Evolutionary conservation across 805 yeast species (phyloP).

Genomic region (Wickerhamiella kazuoi): DNA sequence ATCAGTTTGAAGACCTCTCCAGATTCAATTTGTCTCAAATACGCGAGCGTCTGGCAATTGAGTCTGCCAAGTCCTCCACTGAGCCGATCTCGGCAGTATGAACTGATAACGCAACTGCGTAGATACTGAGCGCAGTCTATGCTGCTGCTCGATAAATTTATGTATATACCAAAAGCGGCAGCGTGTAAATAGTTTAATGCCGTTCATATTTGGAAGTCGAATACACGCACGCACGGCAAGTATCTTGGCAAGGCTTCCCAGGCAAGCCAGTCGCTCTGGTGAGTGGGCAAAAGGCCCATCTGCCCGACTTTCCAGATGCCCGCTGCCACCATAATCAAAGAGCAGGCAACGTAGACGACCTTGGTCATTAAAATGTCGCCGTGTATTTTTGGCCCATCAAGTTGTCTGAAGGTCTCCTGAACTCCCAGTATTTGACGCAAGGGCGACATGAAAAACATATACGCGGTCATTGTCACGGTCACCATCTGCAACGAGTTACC

Average conservation of each 20-base stretch:
- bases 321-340: slow-evolving; percentile 40
- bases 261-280: slow-evolving; percentile 76
- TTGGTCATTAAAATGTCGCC: slow-evolving; percentile 25
- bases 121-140: too few relatives aligned
- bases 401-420: slow-evolving; percentile 32
- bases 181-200: too few relatives aligned
- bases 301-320: slow-evolving; percentile 72
- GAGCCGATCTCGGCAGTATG: too few relatives aligned
- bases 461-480: slow-evolving; percentile 76
- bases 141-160: too few relatives aligned
- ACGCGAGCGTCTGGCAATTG: slow-evolving; percentile 7
- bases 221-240: too few relatives aligned
- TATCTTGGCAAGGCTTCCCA: slow-evolving; percentile 44
- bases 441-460: slow-evolving; percentile 58
- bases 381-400: slow-evolving; percentile 16
- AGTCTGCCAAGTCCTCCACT: too few relatives aligned
- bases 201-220: too few relatives aligned
- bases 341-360: slow-evolving; percentile 30
- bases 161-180: too few relatives aligned
- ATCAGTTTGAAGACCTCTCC: slow-evolving; percentile 34
- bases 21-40: slow-evolving; percentile 74
- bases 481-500: slow-evolving; percentile 80
- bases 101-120: too few relatives aligned
- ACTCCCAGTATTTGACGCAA: slow-evolving; percentile 49
- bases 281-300: slow-evolving; percentile 86